Conservation (phyloP, 371 early-diverging fungal species). For the Mortierella sp. region DNA sequence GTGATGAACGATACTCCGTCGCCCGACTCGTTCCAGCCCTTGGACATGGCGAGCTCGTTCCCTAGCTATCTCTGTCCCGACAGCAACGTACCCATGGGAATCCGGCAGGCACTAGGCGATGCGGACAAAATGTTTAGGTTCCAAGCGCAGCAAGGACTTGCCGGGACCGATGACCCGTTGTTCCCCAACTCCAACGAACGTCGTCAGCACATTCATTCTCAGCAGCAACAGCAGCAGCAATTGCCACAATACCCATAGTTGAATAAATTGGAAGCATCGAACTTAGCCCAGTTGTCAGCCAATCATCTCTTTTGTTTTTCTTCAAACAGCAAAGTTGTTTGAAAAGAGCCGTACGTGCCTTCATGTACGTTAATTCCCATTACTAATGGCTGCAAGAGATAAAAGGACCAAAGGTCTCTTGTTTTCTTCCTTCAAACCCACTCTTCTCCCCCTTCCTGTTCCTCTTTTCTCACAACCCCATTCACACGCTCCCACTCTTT, state of each 20-base stretch:
- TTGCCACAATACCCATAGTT: neutral
- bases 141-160: conserved; percentile 25
- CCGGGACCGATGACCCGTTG: conserved; percentile 12
- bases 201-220: conserved; percentile 3
- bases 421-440: neutral
- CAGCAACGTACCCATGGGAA: conserved; percentile 29
- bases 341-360: neutral
- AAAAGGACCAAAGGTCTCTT: neutral
- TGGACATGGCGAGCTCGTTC: conserved; percentile 36
- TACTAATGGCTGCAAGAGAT: neutral
- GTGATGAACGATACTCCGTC: conserved; percentile 31
- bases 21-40: conserved; percentile 30
- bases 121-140: conserved; percentile 37
- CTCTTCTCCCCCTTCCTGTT: neutral
- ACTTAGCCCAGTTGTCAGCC: neutral
- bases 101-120: conserved; percentile 35
- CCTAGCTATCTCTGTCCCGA: conserved; percentile 34
- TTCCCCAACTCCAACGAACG: conserved; percentile 10
- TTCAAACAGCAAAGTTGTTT: conserved; percentile 13
- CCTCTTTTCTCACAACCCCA: neutral
- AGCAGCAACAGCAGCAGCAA: conserved; percentile 3
- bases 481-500: neutral
- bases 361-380: neutral
- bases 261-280: neutral
- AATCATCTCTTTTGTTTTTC: neutral